Base-by-base conservation (phyloP, 2,329 filamentous ascomycete genomes). In the Fusarium falciforme region DNA sequence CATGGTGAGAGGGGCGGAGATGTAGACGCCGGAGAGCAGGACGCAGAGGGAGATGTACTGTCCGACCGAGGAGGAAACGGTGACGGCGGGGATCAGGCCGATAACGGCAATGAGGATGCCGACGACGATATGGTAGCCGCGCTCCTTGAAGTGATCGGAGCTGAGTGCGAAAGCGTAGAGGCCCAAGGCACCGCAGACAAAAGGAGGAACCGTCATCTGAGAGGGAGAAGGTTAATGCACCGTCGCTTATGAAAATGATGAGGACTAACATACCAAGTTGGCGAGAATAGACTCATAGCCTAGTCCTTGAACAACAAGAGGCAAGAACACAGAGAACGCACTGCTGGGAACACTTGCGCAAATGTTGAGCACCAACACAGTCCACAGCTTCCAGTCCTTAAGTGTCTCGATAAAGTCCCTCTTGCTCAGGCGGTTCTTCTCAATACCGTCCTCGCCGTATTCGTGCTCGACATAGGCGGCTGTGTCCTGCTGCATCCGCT, bases 351-450 rank as follows among this genome's bases (percentile, higher is more conserved):
- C 76, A 64, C 77, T 79, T 7, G 77, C 77, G 36, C 76, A 79
- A 3, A 79, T 76, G 49, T 79, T 79, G 58, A 79, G 71, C 8
- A 73, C 40, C 12, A 79, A 29, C 36, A 79, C 74, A 29, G 74
- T 72, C 77, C 77, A 79, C 3, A 78, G 57, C 42, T 78, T 79
- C 77, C 77, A 79, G 63, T 79, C 77, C 44, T 74, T 78, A n/a
- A 70, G 64, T 22, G 77, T 79, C 62, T 79, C 77, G 25, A 79
- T 49, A 40, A 79, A 70, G 42, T 79, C 77, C 20, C 76, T 68
- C 38, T 67, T 72, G 36, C 49, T 73, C 29, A 79, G 57, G 6
- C 77, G 74, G 12, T 78, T 73, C 64, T 68, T 72, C 40, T 76
- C 73, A 20, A 76, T 75, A 2, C 77, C 77, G n/a, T 79, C 74